A percentile compares a stretch with the other conserved stretches of the same genome.
Conservation (phyloP, 129 eudicot genomes). For the Escallonia rubra region DNA sequence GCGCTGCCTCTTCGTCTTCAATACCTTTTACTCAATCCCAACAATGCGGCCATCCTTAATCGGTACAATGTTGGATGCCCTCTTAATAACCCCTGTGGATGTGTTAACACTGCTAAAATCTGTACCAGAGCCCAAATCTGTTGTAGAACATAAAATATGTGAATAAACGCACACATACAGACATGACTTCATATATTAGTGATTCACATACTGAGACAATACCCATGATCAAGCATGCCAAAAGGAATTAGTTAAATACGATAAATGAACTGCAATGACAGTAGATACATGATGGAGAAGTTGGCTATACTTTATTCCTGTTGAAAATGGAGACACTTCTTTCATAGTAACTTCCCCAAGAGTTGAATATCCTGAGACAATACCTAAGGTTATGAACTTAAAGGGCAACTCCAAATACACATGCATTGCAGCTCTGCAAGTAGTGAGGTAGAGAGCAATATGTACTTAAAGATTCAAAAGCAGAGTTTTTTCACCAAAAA, state of each 20-base stretch:
- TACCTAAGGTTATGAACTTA: constrained; percentile 6
- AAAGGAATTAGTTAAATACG: constrained; percentile 5
- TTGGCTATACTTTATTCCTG: constrained; percentile 57
- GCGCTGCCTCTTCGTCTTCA: no score
- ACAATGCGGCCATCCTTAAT: constrained; percentile 38
- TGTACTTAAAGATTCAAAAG: constrained; percentile 11
- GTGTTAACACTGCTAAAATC: constrained; percentile 40
- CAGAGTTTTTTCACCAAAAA: background rate
- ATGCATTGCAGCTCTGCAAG: background rate
- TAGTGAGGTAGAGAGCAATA: background rate
- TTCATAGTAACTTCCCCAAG: constrained; percentile 54
- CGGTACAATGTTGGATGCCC: constrained; percentile 37
- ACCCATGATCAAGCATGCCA: constrained; percentile 42
- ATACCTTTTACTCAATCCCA: no score
- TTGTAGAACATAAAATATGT: constrained; percentile 1
- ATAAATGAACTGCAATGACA: constrained; percentile 8
- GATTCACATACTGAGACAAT: constrained; percentile 54
- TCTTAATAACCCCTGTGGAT: constrained; percentile 43
- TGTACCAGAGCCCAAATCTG: constrained; percentile 37
- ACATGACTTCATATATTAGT: background rate
- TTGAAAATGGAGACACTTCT: constrained; percentile 58
- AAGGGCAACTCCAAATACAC: background rate
- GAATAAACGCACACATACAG: constrained; percentile 2
- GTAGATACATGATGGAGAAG: background rate
- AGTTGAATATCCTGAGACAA: constrained; percentile 42